A percentile compares a stretch with the other conserved stretches of the same genome.
Conservation (phyloP, 2,329 filamentous ascomycete genomes). For the Stylonectria norvegica region DNA sequence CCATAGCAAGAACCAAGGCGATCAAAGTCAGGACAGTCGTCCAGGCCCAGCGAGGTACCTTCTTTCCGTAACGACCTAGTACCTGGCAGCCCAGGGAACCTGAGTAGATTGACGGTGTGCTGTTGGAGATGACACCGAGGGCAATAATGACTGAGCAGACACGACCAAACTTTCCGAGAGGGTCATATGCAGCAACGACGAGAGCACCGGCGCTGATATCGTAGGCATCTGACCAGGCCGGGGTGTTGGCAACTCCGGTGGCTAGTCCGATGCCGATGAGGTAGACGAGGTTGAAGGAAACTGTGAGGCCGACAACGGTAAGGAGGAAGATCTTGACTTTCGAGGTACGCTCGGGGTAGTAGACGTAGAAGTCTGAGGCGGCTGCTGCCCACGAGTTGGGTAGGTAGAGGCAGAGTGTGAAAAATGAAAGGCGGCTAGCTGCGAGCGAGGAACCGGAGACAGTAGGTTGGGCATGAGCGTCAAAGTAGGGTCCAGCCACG, state of each 20-base stretch:
- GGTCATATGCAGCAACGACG: slow-evolving; percentile 52
- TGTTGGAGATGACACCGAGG: slow-evolving; percentile 53
- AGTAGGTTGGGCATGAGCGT: slow-evolving; percentile 62
- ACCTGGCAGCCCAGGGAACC: slow-evolving; percentile 59
- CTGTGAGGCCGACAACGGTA: slow-evolving; percentile 65
- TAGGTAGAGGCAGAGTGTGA: slow-evolving; percentile 61
- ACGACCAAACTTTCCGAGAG: slow-evolving; percentile 53
- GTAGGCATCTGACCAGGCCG: slow-evolving; percentile 51
- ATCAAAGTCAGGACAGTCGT: slow-evolving; percentile 51
- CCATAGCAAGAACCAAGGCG: slow-evolving; percentile 53
- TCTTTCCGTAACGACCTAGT: slow-evolving; percentile 50
- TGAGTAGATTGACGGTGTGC: slow-evolving; percentile 54
- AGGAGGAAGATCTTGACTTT: slow-evolving; percentile 63
- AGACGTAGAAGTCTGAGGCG: slow-evolving; percentile 77
- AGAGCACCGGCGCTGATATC: slow-evolving; percentile 52
- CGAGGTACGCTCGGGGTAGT: slow-evolving; percentile 63
- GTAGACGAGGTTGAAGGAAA: slow-evolving; percentile 63
- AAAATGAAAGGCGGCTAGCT: slow-evolving; percentile 60
- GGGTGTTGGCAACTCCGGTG: slow-evolving; percentile 47
- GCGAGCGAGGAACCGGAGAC: slow-evolving; percentile 60
- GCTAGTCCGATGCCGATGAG: slow-evolving; percentile 54
- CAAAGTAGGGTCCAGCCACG: slow-evolving; percentile 56
- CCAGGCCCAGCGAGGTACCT: slow-evolving; percentile 53
- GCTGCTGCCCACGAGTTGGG: slow-evolving; percentile 61
- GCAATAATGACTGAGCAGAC: slow-evolving; percentile 55